Percentiles rank a stretch among this genome's conserved stretches.
phyloP scores from a whole-genome alignment of 306 rosid species.

The Sophora flavescens region DNA sequence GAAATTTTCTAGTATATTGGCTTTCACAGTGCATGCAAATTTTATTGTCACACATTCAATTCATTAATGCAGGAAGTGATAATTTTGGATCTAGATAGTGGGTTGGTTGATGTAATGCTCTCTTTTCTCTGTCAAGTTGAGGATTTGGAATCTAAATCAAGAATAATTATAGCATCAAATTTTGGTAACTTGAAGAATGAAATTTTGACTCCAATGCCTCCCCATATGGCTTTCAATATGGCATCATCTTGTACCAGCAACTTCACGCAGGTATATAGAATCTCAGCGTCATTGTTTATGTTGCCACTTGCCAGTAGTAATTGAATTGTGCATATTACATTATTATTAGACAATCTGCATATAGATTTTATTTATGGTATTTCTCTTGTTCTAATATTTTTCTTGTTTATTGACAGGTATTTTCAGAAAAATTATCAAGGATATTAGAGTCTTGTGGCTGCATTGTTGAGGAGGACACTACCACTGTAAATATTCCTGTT shows the following conservation, averaged over 20 bases:
- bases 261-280: background rate
- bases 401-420: background rate
- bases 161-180: background rate
- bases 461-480: constrained; percentile 2
- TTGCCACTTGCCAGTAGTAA: background rate
- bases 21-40: background rate
- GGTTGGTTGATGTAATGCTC: background rate
- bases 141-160: background rate
- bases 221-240: constrained; percentile 1
- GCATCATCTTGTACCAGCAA: background rate
- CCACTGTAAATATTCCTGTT: background rate
- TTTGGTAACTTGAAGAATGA: background rate
- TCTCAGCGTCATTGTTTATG: no score
- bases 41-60: background rate
- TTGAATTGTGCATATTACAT: no score
- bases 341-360: background rate
- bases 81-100: constrained; percentile 1
- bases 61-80: background rate
- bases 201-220: constrained; percentile 5
- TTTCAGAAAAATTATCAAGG: background rate
- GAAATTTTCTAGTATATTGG: background rate
- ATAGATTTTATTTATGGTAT: no score
- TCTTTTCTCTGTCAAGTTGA: background rate
- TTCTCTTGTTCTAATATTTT: background rate
- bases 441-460: constrained; percentile 2